phyloP scores from a whole-genome alignment of 305 asterid genomes.

The Fraxinus xanthoxyloides region DNA sequence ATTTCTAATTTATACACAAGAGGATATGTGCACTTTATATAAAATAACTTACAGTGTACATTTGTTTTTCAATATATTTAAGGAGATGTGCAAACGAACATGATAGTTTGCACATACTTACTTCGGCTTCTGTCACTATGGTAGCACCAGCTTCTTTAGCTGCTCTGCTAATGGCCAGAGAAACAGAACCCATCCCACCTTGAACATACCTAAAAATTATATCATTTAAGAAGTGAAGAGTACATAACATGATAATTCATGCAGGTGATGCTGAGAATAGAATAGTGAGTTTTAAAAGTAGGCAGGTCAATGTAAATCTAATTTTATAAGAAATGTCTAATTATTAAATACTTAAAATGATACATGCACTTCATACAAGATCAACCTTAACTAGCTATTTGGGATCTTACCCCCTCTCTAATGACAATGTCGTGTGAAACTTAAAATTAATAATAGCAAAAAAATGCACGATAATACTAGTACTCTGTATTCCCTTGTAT shows the following conservation, averaged over 20 bases:
- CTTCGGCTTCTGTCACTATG: slow-evolving; percentile 72
- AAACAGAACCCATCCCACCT: slow-evolving; percentile 99
- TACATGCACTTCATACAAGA: slow-evolving; percentile 4
- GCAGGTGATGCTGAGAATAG: slow-evolving; percentile 10
- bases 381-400: slow-evolving; percentile 10
- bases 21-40: slow-evolving; percentile 8
- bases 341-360: neutral
- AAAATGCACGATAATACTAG: neutral
- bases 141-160: slow-evolving; percentile 91
- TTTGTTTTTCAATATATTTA: slow-evolving; percentile 5
- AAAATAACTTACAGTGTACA: neutral
- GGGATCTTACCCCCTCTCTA: neutral
- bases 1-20: neutral
- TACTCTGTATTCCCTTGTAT: slow-evolving; percentile 18
- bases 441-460: neutral
- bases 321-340: slow-evolving; percentile 2
- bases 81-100: slow-evolving; percentile 10
- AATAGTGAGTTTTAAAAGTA: neutral
- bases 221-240: slow-evolving; percentile 22
- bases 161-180: slow-evolving; percentile 70
- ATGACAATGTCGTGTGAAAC: slow-evolving; percentile 8
- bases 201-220: slow-evolving; percentile 68
- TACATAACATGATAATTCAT: slow-evolving; percentile 13
- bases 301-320: slow-evolving; percentile 12
- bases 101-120: slow-evolving; percentile 35